Base-by-base conservation (phyloP, 805 yeast genomes). In the Starmera quercuum region DNA sequence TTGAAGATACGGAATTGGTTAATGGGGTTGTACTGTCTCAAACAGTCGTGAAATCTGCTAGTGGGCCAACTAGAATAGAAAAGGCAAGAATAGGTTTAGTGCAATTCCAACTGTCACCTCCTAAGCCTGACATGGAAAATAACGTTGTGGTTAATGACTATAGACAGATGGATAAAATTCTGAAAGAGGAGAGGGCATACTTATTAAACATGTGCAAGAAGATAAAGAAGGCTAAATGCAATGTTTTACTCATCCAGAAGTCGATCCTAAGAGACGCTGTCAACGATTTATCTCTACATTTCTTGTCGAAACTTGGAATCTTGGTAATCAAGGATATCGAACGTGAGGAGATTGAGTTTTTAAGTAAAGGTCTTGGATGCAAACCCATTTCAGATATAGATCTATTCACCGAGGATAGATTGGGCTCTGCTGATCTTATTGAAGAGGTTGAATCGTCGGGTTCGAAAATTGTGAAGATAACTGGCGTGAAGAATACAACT, bases 91-190 rank as follows among this genome's bases (percentile, higher is more conserved):
- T 92, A 86, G 55, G 97, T 83, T 20, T 73, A 83, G 53, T 53
- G 65, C 94, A 49, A 80, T 92, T 58, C 94, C 98, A 30, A 86
- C 86, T 64, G 83, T 97, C 26, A 73, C 97, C 75, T 83, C 53
- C 99, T 87, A 67, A 92, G 84, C 68, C 98, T 84, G 68, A 73
- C 29, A 50, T 94, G 82, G 98, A 92, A 65, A 92, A 92, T 61
- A 90, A 88, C 56, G 90, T 92, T 32, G 95, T 92, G 37, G 97
- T 92, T 35, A 92, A 84, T 55, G 99, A 92, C 61, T 92, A 92
- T 67, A 77, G 98, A 62, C 98, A 92, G 63, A 92, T 92, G 99
- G 99, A 92, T 63, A 92, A 90, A 66, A 92, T 92, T 48, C 70
- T 92, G 56, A 92, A 94, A 56, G 99, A 92, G 64, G 98, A 92